Evolutionary conservation across 2,329 filamentous ascomycete species (phyloP), one percentile per base, ranked within the genome.

Genomic region (Aspergillus tanneri): DNA sequence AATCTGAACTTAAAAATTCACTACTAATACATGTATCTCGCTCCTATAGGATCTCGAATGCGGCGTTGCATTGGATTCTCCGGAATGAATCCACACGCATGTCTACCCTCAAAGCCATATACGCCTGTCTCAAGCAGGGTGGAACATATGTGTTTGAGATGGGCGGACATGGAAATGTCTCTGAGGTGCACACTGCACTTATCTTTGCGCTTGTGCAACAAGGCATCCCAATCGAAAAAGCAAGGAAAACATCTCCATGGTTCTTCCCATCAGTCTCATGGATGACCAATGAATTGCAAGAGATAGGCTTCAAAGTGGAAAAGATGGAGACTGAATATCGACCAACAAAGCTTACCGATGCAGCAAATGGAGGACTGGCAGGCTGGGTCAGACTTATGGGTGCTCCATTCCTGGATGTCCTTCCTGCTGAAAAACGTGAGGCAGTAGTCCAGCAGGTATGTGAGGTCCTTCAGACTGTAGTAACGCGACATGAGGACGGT

Each of bases 161-260:
- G 81, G 85, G 86, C 43, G 85, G 85, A 0, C 76, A 83, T 41
- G 86, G 86, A 16, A 88, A 88, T 65, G 76, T 86, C 1, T 71
- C 74, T 1, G 85, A 88, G 66, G 77, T 86, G 56, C 76, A 80
- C 22, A 72, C 79, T 0, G 81, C 81, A 2, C 69, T 87, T 6
- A 67, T 84, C 3, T 71, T 74, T 12, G 77, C 77, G 2, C 70
- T 86, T 1, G 65, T 70, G 2, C 63, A 74, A 12, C 73, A 77
- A 1, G 77, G 80, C 1, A 62, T 83, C 0, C 72, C 79, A 0
- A 55, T 84, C 2, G 59, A 70, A n/a, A 66, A 69, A 8, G 79
- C 80, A 0, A 52, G 71, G 16, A 75, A 73, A 11, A 73, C 71
- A 0, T 78, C 79, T 52, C 85, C 86, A 4, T 89, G 86, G 86